phyloP scores from a whole-genome alignment of 352 stramenopile genomes.

The Thalassiosira oceanica region DNA sequence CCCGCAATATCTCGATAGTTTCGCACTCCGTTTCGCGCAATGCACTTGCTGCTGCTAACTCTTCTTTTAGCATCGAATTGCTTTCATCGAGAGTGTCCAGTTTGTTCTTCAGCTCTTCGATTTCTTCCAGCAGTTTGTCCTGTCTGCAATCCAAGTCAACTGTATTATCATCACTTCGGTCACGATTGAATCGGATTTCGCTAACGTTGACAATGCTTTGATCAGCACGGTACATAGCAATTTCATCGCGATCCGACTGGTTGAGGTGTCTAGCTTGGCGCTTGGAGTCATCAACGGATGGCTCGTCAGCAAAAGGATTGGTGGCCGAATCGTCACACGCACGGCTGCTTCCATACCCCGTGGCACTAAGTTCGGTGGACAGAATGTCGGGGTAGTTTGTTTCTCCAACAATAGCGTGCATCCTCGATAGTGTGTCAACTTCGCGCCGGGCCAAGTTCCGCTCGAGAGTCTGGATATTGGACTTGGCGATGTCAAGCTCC shows the following conservation, averaged over 20 bases:
- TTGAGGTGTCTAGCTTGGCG: too few species aligned
- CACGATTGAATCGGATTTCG: too few species aligned
- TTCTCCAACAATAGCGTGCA: too few species aligned
- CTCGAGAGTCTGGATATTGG: too few species aligned
- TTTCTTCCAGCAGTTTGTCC: not conserved
- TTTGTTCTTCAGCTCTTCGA: slow-evolving; percentile 1
- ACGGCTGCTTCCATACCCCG: not conserved
- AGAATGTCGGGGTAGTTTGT: slow-evolving; percentile 16
- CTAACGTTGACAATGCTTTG: slow-evolving; percentile 16
- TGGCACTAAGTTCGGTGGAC: too few species aligned
- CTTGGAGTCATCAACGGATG: too few species aligned
- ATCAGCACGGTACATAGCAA: slow-evolving; percentile 3
- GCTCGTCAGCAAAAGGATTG: too few species aligned
- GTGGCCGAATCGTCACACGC: not conserved
- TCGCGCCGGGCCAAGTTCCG: too few species aligned
- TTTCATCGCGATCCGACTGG: slow-evolving; percentile 7
- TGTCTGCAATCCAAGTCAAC: too few species aligned
- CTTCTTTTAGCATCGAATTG: slow-evolving; percentile 7
- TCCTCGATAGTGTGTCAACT: too few species aligned
- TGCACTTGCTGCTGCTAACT: too few species aligned
- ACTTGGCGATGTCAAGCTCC: too few species aligned
- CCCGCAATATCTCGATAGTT: not conserved
- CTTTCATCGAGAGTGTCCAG: slow-evolving; percentile 7
- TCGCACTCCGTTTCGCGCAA: not conserved
- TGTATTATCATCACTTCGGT: not conserved